phyloP scores from a whole-genome alignment of 2,329 filamentous ascomycete genomes.

The Ophiostoma australiae region DNA sequence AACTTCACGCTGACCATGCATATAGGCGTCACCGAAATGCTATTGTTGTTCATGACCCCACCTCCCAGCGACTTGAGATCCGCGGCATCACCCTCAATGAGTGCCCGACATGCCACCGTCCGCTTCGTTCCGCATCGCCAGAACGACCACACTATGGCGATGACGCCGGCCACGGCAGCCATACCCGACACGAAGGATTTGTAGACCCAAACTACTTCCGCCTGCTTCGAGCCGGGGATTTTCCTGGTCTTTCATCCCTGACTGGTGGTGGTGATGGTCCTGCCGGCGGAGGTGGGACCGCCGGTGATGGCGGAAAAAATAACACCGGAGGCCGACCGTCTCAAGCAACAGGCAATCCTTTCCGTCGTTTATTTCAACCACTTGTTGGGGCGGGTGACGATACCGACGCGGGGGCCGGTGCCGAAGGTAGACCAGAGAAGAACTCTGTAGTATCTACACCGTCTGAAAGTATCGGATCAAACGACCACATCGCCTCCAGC shows the following conservation, averaged over 20 bases:
- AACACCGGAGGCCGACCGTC: neutral
- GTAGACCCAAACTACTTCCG: slow-evolving; percentile 93
- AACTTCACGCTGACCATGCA: neutral
- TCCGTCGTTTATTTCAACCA: slow-evolving; percentile 50
- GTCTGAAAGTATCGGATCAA: neutral
- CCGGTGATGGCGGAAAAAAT: neutral
- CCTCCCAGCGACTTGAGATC: slow-evolving; percentile 79
- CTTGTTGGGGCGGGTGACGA: slow-evolving; percentile 27
- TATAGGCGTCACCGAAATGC: slow-evolving; percentile 83
- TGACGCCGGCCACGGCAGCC: slow-evolving; percentile 28
- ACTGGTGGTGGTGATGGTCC: neutral
- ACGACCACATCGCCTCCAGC: neutral
- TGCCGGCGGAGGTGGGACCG: neutral
- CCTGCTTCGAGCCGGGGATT: slow-evolving; percentile 64
- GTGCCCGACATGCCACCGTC: slow-evolving; percentile 88
- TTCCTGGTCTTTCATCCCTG: slow-evolving; percentile 35
- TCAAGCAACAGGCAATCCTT: slow-evolving; percentile 41
- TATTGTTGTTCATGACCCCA: slow-evolving; percentile 83
- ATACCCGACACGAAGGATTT: slow-evolving; percentile 55
- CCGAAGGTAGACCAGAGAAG: too few species aligned
- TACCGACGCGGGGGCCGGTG: neutral
- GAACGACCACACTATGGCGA: slow-evolving; percentile 47
- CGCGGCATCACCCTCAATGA: slow-evolving; percentile 58
- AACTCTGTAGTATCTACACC: neutral
- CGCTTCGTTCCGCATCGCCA: slow-evolving; percentile 49